phyloP scores from a whole-genome alignment of 768 basidiomycete genomes.

The Hydnomerulius pinastri region DNA sequence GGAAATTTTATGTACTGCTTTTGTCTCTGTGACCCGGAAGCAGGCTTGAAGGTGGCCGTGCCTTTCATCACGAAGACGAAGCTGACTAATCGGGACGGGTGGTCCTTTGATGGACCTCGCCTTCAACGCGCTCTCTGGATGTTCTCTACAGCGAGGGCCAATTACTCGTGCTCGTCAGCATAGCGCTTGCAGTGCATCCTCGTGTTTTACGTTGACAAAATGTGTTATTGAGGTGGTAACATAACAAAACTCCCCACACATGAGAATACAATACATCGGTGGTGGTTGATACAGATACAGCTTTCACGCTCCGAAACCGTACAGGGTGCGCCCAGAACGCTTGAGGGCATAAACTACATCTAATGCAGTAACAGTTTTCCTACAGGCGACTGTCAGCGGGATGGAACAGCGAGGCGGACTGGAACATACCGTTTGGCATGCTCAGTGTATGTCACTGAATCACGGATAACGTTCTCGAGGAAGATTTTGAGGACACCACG shows the following conservation, averaged over 20 bases:
- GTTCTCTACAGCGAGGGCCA: no score
- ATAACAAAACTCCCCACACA: no score
- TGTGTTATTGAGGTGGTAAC: no score
- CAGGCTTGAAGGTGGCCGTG: no score
- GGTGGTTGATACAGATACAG: slow-evolving; percentile 1
- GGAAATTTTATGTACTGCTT: no score
- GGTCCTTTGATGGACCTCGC: no score
- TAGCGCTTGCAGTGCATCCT: no score
- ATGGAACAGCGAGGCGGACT: background rate
- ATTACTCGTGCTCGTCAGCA: no score
- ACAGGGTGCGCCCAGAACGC: slow-evolving; percentile 73
- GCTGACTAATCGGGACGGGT: background rate
- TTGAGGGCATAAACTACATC: slow-evolving; percentile 81
- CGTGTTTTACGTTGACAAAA: no score
- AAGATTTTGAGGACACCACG: slow-evolving; percentile 90
- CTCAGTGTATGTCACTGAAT: slow-evolving; percentile 90
- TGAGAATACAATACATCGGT: slow-evolving; percentile 9
- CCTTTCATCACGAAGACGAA: background rate
- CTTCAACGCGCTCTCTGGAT: no score
- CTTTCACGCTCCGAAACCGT: slow-evolving; percentile 70
- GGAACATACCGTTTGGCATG: slow-evolving; percentile 69
- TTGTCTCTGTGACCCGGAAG: no score
- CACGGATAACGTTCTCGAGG: slow-evolving; percentile 79
- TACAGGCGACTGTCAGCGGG: slow-evolving; percentile 11
- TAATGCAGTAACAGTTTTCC: slow-evolving; percentile 80